Evolutionary conservation across 1,284 basidiomycete species (phyloP), one percentile per base, ranked within the genome.

Genomic region (Puccinia brachypodii): DNA sequence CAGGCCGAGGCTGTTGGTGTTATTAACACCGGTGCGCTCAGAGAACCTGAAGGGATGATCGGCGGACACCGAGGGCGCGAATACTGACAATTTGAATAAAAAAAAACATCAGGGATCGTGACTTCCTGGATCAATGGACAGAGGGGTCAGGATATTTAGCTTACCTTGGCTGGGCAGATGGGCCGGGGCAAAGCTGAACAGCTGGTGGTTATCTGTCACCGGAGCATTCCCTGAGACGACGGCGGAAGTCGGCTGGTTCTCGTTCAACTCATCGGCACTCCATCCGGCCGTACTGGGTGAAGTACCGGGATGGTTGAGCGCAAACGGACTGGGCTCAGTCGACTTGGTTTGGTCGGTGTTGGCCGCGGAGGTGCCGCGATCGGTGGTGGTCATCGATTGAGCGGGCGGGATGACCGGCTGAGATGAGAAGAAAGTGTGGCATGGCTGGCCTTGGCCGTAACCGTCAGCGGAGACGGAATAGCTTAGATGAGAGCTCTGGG

Each of bases 261-360:
- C 53, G 14, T 42, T 60, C 73, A 62, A 1, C 22, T 76, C 73
- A 76, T 76, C 73, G 33, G 33, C 36, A 36, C 73, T 76, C 58
- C 58, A 64, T 1, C 73, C 73, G 9, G 53, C 56, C n/a, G 53
- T 76, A 38, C 58, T 76, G 7, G 73, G 73, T 1, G 73, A 76
- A 40, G 56, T 42, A 38, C 25, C 56, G 6, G 73, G 56, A 13
- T 76, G 33, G 13, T 60, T 58, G 36, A 76, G 40, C 16, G 53
- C 36, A 62, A 76, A 62, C n/a, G 73, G 58, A 38, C 25, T 60
- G 19, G 33, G 56, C 25, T 76, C 73, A 16, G 50, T 13, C n/a
- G 56, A 44, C 42, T 75, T 75, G 8, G 22, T 76, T 25, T 60
- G 56, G 38, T 76, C 56, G 22, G 53, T 58, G 68, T 71, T 71